Evolutionary conservation across 2,329 filamentous ascomycete genomes (phyloP), one percentile per base, ranked within the genome.

Genomic region (Plenodomus tracheiphilus): DNA sequence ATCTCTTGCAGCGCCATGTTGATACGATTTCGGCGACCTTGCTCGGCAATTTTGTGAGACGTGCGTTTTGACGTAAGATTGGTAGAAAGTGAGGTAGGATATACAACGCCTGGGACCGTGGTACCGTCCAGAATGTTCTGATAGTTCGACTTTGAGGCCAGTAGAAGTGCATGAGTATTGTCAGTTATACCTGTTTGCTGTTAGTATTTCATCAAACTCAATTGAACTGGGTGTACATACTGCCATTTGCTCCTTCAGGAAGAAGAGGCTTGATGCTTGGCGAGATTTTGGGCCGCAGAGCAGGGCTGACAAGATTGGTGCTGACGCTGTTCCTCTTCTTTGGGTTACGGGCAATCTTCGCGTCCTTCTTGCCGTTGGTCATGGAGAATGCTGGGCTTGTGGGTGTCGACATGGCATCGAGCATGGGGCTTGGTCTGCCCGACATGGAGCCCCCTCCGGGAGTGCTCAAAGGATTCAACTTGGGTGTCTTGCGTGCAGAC

Each of bases 61-160:
- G 94, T 97, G 44, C 93, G 87, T 77, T 99, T 99, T 2, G 91
- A 96, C 0, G 92, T 97, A 20, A 99, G 77, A 58, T 96, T 96
- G 18, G 92, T 95, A 6, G 92, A 96, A 36, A 99, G 80, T 43
- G 92, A 89, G 60, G 89, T 91, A 0, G 93, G 92, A 61, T 97
- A 97, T 1, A 88, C 88, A 11, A 97, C 88, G 11, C 93, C 93
- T 0, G 92, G 92, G 1, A 97, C 85, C 47, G 87, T 86, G 42
- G 91, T 97, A 41, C 94, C 94, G 70, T 97, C 94, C 10, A 99
- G 76, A 32, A 99, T 94, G 63, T 97, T 96, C 66, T 97, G 93
- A 65, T 99, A 99, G 66, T 99, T 99, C 2, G 93, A 97, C 71
- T 97, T 97, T 15, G 89, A 91, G 30, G 92, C 89, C 21, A 99